These are phyloP conservation scores for Yamadazyma sp. DNA, from an alignment of 1,139 yeast species.

Conservation along the genomic window DNA sequence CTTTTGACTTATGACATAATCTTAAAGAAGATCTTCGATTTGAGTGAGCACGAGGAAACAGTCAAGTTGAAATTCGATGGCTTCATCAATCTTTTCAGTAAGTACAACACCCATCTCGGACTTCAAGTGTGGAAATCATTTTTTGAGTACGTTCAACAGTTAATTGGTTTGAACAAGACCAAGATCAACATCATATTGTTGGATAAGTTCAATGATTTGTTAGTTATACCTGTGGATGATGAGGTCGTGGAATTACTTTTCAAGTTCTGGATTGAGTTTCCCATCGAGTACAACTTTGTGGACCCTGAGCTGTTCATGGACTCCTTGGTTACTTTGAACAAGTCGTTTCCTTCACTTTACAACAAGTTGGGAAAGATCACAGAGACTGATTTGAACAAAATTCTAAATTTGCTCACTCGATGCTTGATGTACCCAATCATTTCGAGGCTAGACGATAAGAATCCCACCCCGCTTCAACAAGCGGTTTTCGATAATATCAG, in stretches of 20 bases:
- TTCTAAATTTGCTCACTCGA: conserved; percentile 52
- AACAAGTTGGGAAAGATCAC: conserved; percentile 19
- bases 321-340: conserved; percentile 50
- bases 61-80: conserved; percentile 60
- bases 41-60: conserved; percentile 56
- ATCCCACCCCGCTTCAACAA: conserved; percentile 56
- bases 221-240: conserved; percentile 17
- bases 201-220: conserved; percentile 49
- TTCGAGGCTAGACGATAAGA: conserved; percentile 40
- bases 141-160: conserved; percentile 43
- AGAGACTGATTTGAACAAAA: conserved; percentile 34
- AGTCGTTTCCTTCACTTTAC: conserved; percentile 50
- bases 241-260: conserved; percentile 47
- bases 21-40: conserved; percentile 32
- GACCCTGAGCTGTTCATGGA: conserved; percentile 54
- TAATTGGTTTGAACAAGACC: conserved; percentile 40
- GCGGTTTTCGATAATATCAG: conserved; percentile 43
- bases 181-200: conserved; percentile 55
- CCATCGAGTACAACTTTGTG: conserved; percentile 58
- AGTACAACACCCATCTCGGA: conserved; percentile 23
- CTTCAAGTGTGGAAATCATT: conserved; percentile 52
- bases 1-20: conserved; percentile 52
- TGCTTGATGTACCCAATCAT: conserved; percentile 69
- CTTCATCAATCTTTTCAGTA: conserved; percentile 49
- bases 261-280: conserved; percentile 62